Evolutionary conservation across 2,329 filamentous ascomycete genomes (phyloP), one percentile per base, ranked within the genome.

Genomic region (Botrytis squamosa): DNA sequence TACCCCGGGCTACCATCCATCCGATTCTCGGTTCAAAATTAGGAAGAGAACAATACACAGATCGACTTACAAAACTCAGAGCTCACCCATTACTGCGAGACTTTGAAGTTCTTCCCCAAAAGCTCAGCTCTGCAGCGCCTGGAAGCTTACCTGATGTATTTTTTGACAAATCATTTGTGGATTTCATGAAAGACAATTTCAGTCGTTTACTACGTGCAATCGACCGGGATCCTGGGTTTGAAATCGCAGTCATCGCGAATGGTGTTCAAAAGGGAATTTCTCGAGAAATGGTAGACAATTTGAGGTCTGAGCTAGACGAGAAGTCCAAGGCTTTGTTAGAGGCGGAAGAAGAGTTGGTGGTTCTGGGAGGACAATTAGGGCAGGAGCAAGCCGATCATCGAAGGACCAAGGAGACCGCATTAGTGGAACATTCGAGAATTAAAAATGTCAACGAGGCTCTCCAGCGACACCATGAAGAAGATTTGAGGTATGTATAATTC

Each of bases 101-200:
- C 80, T 98, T 95, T 78, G 96, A 98, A 79, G 92, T 98, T 36
- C 85, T 92, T 16, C 90, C 93, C 2, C 93, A 94, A 78, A 92
- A 89, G 75, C 83, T 90, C 12, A 87, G 87, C 76, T 83, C 84
- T 80, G 76, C 84, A 78, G 66, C 88, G 82, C 78, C 85, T 72
- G 85, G 86, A 82, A 88, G 83, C 77, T 82, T 95, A 12, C 92
- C 94, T 0, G 91, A 95, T 69, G 92, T 97, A 0, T 97, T 90
- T 81, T 96, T 98, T 76, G 94, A 97, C 78, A 87, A 89, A 65
- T 89, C 89, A 0, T 98, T 98, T 82, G 90, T 99, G 72, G 93
- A 98, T 75, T 97, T 98, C 79, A 89, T 98, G 79, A 98, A 98
- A 80, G 95, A 98, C 80, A 97, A 97, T 80, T 98, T 97, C 81